Evolutionary conservation across 225 moss, liverwort and hornwort species (phyloP).

Genomic region (Pseudoscleropodium purum): DNA sequence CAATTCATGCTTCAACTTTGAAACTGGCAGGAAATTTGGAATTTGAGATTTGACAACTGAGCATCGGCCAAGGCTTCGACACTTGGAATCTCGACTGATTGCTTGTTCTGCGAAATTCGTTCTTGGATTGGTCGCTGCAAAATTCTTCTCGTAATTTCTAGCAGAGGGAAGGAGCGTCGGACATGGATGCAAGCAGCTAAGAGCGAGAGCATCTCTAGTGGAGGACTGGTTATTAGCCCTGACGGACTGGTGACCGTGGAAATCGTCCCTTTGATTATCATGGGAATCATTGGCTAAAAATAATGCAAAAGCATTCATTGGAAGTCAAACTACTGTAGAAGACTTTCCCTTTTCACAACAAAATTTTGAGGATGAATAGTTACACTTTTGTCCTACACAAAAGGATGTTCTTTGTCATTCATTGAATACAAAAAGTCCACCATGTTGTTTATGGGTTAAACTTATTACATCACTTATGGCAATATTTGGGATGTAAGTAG

Average conservation of each 20-base stretch:
- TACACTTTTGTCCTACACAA: too few relatives aligned
- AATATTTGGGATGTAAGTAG: neutral
- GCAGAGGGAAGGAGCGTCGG: neutral
- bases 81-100: neutral
- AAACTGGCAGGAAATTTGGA: neutral
- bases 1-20: neutral
- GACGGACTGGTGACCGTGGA: too few relatives aligned
- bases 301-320: too few relatives aligned
- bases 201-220: neutral
- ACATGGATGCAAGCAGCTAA: neutral
- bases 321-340: too few relatives aligned
- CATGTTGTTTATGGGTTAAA: too few relatives aligned
- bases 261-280: too few relatives aligned
- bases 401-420: too few relatives aligned
- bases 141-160: neutral
- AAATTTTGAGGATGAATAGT: too few relatives aligned
- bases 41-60: neutral
- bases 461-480: fast-evolving
- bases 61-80: neutral
- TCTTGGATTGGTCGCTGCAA: neutral
- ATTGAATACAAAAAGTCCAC: too few relatives aligned
- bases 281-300: too few relatives aligned
- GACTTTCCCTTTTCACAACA: too few relatives aligned
- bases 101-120: neutral
- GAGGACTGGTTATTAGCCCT: too few relatives aligned